phyloP scores from a whole-genome alignment of 2,329 filamentous ascomycete species.

The Venturia pyrina region DNA sequence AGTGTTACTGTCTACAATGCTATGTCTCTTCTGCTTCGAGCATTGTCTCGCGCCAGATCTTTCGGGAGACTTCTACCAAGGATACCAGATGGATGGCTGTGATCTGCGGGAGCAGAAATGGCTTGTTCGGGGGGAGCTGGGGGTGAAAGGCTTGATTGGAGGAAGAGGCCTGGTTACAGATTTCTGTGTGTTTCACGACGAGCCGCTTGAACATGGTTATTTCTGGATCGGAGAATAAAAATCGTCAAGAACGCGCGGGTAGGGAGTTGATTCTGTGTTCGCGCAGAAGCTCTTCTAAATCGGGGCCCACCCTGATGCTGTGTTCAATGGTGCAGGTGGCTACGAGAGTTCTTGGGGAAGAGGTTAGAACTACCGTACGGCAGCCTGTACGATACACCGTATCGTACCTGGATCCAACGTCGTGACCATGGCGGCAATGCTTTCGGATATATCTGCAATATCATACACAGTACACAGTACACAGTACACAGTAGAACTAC shows the following conservation, averaged over 20 bases:
- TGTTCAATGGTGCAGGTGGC: no score
- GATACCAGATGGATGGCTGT: neutral
- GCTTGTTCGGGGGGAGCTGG: neutral
- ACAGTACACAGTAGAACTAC: no score
- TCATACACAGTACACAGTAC: no score
- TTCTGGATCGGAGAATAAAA: neutral
- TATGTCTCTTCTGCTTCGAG: neutral
- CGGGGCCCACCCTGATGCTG: no score
- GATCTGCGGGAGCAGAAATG: neutral
- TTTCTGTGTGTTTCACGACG: neutral
- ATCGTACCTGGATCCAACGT: no score
- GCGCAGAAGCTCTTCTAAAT: no score
- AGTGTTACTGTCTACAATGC: neutral
- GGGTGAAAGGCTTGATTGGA: neutral
- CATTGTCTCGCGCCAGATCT: neutral
- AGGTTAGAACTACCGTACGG: no score
- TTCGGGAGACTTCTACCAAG: neutral
- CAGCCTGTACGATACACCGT: no score
- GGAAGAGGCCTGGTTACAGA: neutral
- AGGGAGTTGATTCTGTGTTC: no score
- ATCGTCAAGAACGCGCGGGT: neutral
- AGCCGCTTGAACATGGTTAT: slow-evolving; percentile 1
- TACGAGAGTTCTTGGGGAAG: no score
- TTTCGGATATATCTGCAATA: no score
- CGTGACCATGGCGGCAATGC: no score